These are phyloP conservation scores for Plasmodium vivax DNA, from an alignment of 169 alveolate genomes.

Conservation along the genomic window DNA sequence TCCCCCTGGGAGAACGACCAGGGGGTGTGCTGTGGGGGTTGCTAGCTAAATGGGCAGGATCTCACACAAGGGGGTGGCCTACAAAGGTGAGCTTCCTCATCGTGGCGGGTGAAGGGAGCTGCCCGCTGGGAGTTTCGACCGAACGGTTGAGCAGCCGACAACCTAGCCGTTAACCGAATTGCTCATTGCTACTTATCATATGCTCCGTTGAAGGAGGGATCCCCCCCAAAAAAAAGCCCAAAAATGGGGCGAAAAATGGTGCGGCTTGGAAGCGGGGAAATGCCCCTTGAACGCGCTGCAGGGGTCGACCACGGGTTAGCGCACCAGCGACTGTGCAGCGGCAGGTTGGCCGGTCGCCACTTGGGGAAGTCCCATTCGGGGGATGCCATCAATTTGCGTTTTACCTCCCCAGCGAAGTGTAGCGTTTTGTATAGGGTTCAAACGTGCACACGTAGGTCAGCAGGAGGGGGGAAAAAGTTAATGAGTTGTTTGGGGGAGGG, in stretches of 20 bases:
- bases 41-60: not conserved
- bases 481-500: not conserved
- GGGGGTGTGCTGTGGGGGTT: not conserved
- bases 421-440: not conserved
- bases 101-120: not conserved
- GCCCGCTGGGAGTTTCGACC: not conserved
- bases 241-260: too few relatives aligned
- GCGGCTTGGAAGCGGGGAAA: not conserved
- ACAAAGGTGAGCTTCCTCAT: not conserved
- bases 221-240: not conserved
- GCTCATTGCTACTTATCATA: too few relatives aligned
- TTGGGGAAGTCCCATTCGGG: not conserved
- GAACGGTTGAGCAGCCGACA: not conserved
- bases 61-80: not conserved
- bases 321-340: not conserved
- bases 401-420: not conserved
- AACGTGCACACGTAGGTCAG: not conserved
- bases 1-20: not conserved
- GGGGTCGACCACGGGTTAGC: not conserved
- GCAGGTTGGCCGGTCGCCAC: not conserved
- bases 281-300: not conserved
- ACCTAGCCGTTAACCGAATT: too few relatives aligned
- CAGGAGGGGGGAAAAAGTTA: not conserved
- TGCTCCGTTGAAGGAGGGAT: not conserved
- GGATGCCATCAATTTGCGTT: not conserved